A percentile compares a stretch with the other conserved stretches of the same genome.
These are phyloP conservation scores for Puccinia horiana DNA, from an alignment of 1,284 basidiomycete genomes.

Conservation along the genomic window DNA sequence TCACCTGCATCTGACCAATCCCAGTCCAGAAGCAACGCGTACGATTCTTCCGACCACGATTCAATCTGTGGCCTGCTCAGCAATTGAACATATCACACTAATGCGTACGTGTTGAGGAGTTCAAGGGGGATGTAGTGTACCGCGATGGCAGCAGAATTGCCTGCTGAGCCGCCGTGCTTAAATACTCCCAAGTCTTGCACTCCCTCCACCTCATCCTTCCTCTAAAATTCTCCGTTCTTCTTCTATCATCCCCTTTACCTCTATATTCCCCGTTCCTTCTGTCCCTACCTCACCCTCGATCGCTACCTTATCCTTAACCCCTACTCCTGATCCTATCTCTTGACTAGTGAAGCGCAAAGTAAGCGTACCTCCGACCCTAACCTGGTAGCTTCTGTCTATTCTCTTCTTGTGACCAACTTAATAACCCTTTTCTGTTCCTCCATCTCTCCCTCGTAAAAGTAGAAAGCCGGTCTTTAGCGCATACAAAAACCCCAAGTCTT, in stretches of 20 bases:
- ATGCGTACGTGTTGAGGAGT: background rate
- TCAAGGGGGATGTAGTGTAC: background rate
- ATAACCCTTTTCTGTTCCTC: background rate
- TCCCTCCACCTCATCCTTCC: background rate
- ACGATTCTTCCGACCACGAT: background rate
- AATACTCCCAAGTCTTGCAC: background rate
- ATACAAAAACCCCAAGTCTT: background rate
- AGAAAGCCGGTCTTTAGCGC: background rate
- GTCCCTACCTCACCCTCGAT: no score
- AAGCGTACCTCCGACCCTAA: background rate
- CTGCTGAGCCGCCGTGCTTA: background rate
- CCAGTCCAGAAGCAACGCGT: background rate
- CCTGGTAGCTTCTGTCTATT: background rate
- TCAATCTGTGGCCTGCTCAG: background rate
- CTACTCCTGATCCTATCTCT: background rate
- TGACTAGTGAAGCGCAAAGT: background rate
- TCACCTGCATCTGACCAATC: no score
- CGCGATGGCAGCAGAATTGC: background rate
- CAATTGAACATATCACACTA: background rate
- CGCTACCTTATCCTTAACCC: no score
- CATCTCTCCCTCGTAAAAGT: background rate
- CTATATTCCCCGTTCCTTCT: no score
- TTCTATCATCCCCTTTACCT: no score
- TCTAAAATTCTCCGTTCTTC: background rate
- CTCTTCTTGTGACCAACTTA: background rate